Percentiles rank a stretch among this genome's conserved stretches.
These are phyloP conservation scores for Trichoderma erinaceum DNA, from an alignment of 495 filamentous ascomycete genomes.

Conservation along the genomic window DNA sequence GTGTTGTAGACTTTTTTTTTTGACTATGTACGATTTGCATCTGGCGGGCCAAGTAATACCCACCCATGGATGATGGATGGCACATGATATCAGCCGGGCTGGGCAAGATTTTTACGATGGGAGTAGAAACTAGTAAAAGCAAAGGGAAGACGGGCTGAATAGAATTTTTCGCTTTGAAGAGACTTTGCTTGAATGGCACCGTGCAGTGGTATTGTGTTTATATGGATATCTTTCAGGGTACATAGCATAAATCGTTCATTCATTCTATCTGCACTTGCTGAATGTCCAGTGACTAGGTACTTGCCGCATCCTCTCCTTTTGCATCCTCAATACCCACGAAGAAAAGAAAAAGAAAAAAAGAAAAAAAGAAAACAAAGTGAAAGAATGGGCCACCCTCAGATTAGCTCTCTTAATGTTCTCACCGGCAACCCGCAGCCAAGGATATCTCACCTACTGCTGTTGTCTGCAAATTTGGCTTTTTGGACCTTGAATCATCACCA, in stretches of 20 bases:
- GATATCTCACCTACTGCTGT: slow-evolving; percentile 28
- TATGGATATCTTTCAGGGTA: not conserved
- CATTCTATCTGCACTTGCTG: not conserved
- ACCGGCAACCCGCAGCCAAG: slow-evolving; percentile 39
- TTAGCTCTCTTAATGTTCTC: slow-evolving; percentile 57
- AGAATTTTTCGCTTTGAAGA: slow-evolving; percentile 3
- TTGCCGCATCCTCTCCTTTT: not conserved
- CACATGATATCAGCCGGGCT: slow-evolving; percentile 3
- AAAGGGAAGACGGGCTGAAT: not conserved
- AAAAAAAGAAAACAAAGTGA: slow-evolving; percentile 10
- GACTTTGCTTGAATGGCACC: not conserved
- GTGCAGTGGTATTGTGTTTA: not conserved
- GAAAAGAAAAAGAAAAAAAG: slow-evolving; percentile 10
- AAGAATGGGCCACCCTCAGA: slow-evolving; percentile 43
- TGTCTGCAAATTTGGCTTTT: slow-evolving; percentile 62
- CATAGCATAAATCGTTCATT: not conserved
- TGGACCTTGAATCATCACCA: slow-evolving; percentile 53
- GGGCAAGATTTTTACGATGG: slow-evolving; percentile 3
- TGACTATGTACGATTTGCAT: slow-evolving; percentile 11
- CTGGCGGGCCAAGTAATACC: slow-evolving; percentile 1
- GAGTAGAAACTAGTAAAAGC: not conserved
- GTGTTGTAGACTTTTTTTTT: slow-evolving; percentile 5
- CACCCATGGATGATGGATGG: slow-evolving; percentile 1
- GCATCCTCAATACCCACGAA: not conserved
- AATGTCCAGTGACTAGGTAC: not conserved